These are phyloP conservation scores for Nicotiana knightiana DNA, from an alignment of 257 asterid species.

Conservation along the genomic window DNA sequence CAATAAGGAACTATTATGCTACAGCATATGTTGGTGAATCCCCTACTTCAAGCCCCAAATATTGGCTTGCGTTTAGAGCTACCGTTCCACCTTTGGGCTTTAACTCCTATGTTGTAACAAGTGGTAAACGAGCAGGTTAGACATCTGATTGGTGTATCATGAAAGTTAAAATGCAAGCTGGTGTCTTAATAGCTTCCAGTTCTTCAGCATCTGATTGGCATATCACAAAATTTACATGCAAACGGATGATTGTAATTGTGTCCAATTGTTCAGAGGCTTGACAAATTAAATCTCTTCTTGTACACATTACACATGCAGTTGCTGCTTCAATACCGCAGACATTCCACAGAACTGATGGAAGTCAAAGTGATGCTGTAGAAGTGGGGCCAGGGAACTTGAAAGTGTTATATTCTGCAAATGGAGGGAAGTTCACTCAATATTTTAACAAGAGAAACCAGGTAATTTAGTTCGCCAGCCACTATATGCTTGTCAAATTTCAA, in stretches of 20 bases:
- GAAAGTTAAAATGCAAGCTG: neutral
- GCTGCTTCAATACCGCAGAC: slow-evolving; percentile 33
- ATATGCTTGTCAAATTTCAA: neutral
- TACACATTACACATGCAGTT: slow-evolving; percentile 30
- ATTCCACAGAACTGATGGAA: slow-evolving; percentile 27
- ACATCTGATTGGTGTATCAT: slow-evolving; percentile 13
- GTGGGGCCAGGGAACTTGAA: slow-evolving; percentile 80
- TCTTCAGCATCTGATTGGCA: neutral
- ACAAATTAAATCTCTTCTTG: slow-evolving; percentile 2
- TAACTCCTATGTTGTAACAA: slow-evolving; percentile 58
- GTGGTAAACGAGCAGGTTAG: slow-evolving; percentile 45
- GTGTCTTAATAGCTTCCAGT: neutral
- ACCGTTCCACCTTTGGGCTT: slow-evolving; percentile 83
- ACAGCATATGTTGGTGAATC: slow-evolving; percentile 56
- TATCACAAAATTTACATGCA: neutral
- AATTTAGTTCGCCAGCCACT: slow-evolving; percentile 9
- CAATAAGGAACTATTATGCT: slow-evolving; percentile 45
- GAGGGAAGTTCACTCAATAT: slow-evolving; percentile 60
- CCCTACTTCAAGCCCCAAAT: slow-evolving; percentile 38
- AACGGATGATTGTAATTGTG: neutral
- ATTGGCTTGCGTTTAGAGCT: slow-evolving; percentile 82
- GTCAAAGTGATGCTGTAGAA: slow-evolving; percentile 45
- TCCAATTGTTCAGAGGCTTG: neutral
- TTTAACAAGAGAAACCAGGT: slow-evolving; percentile 59
- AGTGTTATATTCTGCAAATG: slow-evolving; percentile 60